phyloP scores from a whole-genome alignment of 805 yeast genomes.

The Candida tammaniensis region DNA sequence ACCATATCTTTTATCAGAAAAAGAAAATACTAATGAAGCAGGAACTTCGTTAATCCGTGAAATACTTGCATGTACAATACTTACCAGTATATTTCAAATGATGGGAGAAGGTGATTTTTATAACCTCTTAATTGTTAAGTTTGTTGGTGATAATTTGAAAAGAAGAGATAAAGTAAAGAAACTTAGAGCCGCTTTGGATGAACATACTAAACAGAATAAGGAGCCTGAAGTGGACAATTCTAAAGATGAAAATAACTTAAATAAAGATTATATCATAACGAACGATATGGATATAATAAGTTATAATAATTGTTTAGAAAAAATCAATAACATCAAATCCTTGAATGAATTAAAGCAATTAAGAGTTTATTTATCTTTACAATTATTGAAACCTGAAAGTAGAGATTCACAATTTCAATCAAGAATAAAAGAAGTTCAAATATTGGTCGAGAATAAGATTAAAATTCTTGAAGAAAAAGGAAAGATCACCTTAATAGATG shows the following conservation, averaged over 20 bases:
- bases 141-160: constrained; percentile 61
- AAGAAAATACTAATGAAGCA: constrained; percentile 47
- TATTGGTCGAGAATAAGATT: constrained; percentile 10
- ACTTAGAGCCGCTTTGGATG: constrained; percentile 65
- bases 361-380: constrained; percentile 46
- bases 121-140: constrained; percentile 60
- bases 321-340: constrained; percentile 16
- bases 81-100: constrained; percentile 53
- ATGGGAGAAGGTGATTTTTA: constrained; percentile 73
- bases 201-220: constrained; percentile 47
- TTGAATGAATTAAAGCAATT: constrained; percentile 47
- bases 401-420: constrained; percentile 3
- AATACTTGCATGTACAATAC: constrained; percentile 48
- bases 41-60: constrained; percentile 57
- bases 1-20: constrained; percentile 47
- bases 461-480: constrained; percentile 15
- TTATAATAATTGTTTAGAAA: constrained; percentile 15
- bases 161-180: constrained; percentile 74
- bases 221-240: no score
- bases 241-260: constrained; percentile 3
- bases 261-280: constrained; percentile 14
- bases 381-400: constrained; percentile 33
- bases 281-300: constrained; percentile 15
- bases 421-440: constrained; percentile 12
- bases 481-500: constrained; percentile 32